Percentiles rank a stretch among this genome's conserved stretches.
phyloP scores from a whole-genome alignment of 1,284 basidiomycete species.

The Tilletia caries region DNA sequence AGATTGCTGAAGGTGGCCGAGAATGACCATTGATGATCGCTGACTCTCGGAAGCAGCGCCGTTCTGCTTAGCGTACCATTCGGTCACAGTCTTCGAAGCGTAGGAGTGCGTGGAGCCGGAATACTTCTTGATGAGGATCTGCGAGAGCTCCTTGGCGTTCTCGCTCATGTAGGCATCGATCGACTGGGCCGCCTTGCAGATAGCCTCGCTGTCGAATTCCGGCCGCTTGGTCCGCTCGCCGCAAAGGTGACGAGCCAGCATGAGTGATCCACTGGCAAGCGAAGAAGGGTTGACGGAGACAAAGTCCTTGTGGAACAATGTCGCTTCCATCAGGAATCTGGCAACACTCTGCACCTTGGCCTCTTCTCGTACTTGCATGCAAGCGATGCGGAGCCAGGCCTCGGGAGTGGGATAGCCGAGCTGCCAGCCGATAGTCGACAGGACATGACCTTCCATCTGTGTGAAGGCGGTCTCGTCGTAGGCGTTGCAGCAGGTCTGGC shows the following conservation, averaged over 20 bases:
- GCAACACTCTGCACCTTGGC: slow-evolving; percentile 86
- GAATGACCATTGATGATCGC: not conserved
- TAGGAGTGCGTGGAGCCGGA: slow-evolving; percentile 90
- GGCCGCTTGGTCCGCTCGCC: not conserved
- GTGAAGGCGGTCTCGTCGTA: slow-evolving; percentile 92
- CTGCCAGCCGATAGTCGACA: slow-evolving; percentile 92
- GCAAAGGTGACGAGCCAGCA: slow-evolving; percentile 75
- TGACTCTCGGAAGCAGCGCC: not conserved
- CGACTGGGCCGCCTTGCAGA: slow-evolving; percentile 66
- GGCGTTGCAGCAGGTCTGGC: slow-evolving; percentile 87
- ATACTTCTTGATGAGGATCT: slow-evolving; percentile 95
- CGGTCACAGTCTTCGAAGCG: slow-evolving; percentile 83
- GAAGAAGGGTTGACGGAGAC: slow-evolving; percentile 78
- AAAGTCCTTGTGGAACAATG: slow-evolving; percentile 93
- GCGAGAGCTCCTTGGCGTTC: slow-evolving; percentile 81
- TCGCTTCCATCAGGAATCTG: slow-evolving; percentile 96
- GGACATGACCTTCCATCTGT: slow-evolving; percentile 76
- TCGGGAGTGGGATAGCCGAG: slow-evolving; percentile 97
- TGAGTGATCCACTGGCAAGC: slow-evolving; percentile 80
- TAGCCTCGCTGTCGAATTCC: slow-evolving; percentile 58
- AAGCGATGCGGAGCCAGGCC: slow-evolving; percentile 77
- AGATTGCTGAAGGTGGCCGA: not conserved
- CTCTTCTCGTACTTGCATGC: slow-evolving; percentile 63
- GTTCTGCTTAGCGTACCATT: slow-evolving; percentile 66
- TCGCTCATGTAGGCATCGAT: slow-evolving; percentile 81